A percentile compares a stretch with the other conserved stretches of the same genome.
phyloP scores from a whole-genome alignment of 192 early-diverging fungal species.

The Lobosporangium transversale region DNA sequence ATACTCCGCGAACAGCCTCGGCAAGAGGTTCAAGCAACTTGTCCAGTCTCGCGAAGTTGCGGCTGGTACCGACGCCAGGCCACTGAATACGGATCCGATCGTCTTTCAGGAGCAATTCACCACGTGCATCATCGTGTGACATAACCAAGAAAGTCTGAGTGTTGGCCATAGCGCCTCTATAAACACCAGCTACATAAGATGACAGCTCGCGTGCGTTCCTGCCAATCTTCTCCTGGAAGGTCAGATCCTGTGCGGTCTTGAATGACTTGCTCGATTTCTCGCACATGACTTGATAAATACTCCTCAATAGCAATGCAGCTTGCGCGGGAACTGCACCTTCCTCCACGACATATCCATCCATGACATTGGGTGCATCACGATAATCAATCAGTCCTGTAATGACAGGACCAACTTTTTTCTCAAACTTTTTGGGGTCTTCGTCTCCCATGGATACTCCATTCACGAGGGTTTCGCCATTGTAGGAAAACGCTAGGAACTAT shows the following conservation, averaged over 20 bases:
- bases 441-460: constrained; percentile 49
- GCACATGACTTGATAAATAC: constrained; percentile 38
- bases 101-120: constrained; percentile 43
- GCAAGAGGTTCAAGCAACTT: constrained; percentile 30
- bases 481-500: constrained; percentile 50
- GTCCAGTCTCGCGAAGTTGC: constrained; percentile 44
- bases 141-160: constrained; percentile 60
- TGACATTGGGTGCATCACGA: constrained; percentile 47
- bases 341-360: constrained; percentile 59
- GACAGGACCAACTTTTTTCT: constrained; percentile 52
- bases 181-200: constrained; percentile 37
- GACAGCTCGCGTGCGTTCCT: constrained; percentile 37
- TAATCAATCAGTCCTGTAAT: constrained; percentile 59
- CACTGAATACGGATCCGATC: constrained; percentile 48
- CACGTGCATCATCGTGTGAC: constrained; percentile 59
- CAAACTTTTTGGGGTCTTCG: constrained; percentile 36
- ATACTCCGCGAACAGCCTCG: constrained; percentile 33
- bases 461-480: constrained; percentile 36
- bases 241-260: constrained; percentile 19
- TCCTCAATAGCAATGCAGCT: constrained; percentile 13
- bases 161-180: constrained; percentile 53
- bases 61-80: constrained; percentile 43
- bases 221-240: constrained; percentile 33
- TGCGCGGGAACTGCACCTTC: constrained; percentile 54
- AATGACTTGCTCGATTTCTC: constrained; percentile 10